Conservation (phyloP, 305 asterid species). For the Petunia hybrid region DNA sequence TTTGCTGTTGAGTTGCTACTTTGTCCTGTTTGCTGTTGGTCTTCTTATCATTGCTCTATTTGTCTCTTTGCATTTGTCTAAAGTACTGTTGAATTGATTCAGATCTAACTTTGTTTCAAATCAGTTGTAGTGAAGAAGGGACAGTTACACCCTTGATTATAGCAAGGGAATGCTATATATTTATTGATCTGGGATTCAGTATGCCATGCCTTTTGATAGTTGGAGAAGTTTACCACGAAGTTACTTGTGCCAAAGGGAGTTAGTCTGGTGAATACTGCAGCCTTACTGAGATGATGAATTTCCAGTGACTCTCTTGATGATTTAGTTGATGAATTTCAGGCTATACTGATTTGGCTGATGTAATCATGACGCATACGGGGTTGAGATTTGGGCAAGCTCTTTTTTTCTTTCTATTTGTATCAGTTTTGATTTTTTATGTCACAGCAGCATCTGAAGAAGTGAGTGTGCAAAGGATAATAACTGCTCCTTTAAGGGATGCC, state of each 20-base stretch:
- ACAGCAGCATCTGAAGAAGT: conserved; percentile 52
- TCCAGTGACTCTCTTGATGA: conserved; percentile 24
- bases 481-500: conserved; percentile 70
- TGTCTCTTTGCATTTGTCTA: neutral
- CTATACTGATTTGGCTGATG: conserved; percentile 34
- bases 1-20: neutral
- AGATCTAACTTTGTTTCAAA: neutral
- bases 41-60: conserved; percentile 14
- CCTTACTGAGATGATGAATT: conserved; percentile 24
- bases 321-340: conserved; percentile 30
- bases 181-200: neutral
- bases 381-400: conserved; percentile 48
- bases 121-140: conserved; percentile 20
- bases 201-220: conserved; percentile 14
- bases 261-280: conserved; percentile 31
- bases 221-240: conserved; percentile 17
- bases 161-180: neutral
- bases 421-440: conserved; percentile 43
- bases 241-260: neutral
- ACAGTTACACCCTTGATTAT: neutral
- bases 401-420: conserved; percentile 51
- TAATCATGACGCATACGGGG: conserved; percentile 47
- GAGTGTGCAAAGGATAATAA: conserved; percentile 50
- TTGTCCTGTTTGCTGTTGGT: neutral
- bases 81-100: neutral